Evolutionary conservation across 768 basidiomycete species (phyloP), one percentile per base, ranked within the genome.

Genomic region (Paxillus involutus): DNA sequence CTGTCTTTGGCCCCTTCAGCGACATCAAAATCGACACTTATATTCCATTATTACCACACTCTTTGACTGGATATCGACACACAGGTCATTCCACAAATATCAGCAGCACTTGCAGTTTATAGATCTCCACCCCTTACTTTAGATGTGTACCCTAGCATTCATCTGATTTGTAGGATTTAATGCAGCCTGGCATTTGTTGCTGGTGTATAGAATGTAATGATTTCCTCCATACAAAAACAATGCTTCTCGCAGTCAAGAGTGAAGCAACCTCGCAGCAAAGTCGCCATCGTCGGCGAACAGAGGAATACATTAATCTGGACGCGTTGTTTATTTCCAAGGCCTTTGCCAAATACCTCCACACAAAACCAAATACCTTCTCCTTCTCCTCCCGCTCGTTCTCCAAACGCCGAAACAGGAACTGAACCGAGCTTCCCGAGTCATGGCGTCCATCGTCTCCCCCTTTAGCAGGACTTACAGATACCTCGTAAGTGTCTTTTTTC

Each of bases 381-480:
- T 62, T 59, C 56, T 50, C 37, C 44, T 44, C 52, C 65, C 21
- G 21, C 50, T 37, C 44, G 10, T 51, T 49, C 17, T 21, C 10
- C 5, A 47, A 47, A 8, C n/a, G 21, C 19, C n/a, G 19, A 35
- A 26, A 21, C 21, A 42, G 41, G 44, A 17, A 24, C 16, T 21
- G 11, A 52, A 45, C 46, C 3, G 35, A 54, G 14, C 10, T 40
- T 52, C 32, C 46, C 35, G 26, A 8, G 10, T 39, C 52, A 72
- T 70, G 69, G 64, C 68, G 16, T 63, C 70, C 49, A 53, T 71
- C 44, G 44, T 59, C 37, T 60, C 66, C 16, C 70, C 71, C 2
- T 67, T 70, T 26, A 61, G 69, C 36, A 63, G 50, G 46, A 58
- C 61, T 19, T 70, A 69, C 43, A 62, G 57, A 61, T 70, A 69